Evolutionary conservation across 371 early-diverging fungal species (phyloP).

Genomic region (Mortierella polycephala): DNA sequence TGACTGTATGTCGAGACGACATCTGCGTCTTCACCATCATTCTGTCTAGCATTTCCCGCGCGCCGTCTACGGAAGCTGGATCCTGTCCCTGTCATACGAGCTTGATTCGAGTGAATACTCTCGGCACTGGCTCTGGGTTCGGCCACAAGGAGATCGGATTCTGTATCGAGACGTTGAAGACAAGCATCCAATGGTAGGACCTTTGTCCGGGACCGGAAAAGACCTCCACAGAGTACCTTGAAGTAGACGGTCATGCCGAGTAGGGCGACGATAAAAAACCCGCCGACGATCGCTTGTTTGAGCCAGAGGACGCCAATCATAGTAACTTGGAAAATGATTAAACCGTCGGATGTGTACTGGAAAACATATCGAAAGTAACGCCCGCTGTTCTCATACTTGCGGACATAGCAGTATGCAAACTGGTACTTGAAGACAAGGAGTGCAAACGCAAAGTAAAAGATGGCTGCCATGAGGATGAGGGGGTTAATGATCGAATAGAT

Average conservation of each 20-base stretch:
- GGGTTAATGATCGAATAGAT: slow-evolving; percentile 91
- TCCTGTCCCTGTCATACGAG: neutral
- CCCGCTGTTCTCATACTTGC: slow-evolving; percentile 87
- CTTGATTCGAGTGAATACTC: neutral
- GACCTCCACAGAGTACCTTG: slow-evolving; percentile 66
- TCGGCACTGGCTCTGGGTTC: neutral
- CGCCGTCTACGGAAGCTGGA: slow-evolving; percentile 7
- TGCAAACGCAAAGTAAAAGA: slow-evolving; percentile 80
- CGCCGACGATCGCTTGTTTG: slow-evolving; percentile 63
- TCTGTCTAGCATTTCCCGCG: neutral
- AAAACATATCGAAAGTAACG: slow-evolving; percentile 80
- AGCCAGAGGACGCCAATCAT: slow-evolving; percentile 83
- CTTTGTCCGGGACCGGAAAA: slow-evolving; percentile 68
- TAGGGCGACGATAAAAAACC: slow-evolving; percentile 62
- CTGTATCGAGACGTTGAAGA: slow-evolving; percentile 27
- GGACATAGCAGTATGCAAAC: slow-evolving; percentile 86
- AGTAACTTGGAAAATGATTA: slow-evolving; percentile 88
- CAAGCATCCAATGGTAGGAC: slow-evolving; percentile 58
- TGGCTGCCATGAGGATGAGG: slow-evolving; percentile 80
- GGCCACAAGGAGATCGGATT: neutral
- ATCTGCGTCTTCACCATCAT: too few species aligned
- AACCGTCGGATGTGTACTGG: slow-evolving; percentile 81
- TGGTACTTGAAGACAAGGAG: slow-evolving; percentile 85
- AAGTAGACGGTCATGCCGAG: slow-evolving; percentile 65
- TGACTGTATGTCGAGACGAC: too few species aligned